A percentile compares a stretch with the other conserved stretches of the same genome.
Conservation (phyloP, 2,329 filamentous ascomycete species). For the Lachnellula occidentalis region DNA sequence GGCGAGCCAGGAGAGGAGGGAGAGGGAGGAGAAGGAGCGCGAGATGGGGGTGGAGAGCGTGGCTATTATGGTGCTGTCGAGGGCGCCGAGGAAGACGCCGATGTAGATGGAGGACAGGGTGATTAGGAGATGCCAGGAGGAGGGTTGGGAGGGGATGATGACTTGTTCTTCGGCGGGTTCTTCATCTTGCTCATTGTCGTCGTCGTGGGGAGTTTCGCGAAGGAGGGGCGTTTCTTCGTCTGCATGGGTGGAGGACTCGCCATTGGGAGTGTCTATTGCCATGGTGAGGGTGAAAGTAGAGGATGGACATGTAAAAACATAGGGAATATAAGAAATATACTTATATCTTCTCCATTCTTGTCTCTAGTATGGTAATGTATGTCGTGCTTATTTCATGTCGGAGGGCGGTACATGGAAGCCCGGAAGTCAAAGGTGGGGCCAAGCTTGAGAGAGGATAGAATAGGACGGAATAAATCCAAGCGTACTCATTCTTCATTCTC, state of each 20-base stretch:
- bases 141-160: slow-evolving; percentile 44
- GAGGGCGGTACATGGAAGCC: no score
- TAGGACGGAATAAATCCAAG: no score
- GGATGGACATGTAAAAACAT: not conserved
- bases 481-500: no score
- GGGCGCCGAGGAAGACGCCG: slow-evolving; percentile 58
- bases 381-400: no score
- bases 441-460: no score
- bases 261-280: slow-evolving; percentile 8
- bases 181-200: not conserved
- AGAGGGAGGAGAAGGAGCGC: slow-evolving; percentile 74
- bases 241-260: not conserved
- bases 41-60: slow-evolving; percentile 81
- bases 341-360: not conserved
- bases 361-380: no score
- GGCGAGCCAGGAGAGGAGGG: slow-evolving; percentile 80
- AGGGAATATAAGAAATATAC: not conserved
- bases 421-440: no score
- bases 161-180: slow-evolving; percentile 15
- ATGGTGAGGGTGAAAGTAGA: not conserved
- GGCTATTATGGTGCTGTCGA: slow-evolving; percentile 78
- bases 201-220: slow-evolving; percentile 12
- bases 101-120: slow-evolving; percentile 53
- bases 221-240: slow-evolving; percentile 30
- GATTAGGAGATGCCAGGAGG: slow-evolving; percentile 43